These are phyloP conservation scores for Dendrocalamus latiflorus DNA, from an alignment of 202 grass and related monocot species.

Conservation along the genomic window DNA sequence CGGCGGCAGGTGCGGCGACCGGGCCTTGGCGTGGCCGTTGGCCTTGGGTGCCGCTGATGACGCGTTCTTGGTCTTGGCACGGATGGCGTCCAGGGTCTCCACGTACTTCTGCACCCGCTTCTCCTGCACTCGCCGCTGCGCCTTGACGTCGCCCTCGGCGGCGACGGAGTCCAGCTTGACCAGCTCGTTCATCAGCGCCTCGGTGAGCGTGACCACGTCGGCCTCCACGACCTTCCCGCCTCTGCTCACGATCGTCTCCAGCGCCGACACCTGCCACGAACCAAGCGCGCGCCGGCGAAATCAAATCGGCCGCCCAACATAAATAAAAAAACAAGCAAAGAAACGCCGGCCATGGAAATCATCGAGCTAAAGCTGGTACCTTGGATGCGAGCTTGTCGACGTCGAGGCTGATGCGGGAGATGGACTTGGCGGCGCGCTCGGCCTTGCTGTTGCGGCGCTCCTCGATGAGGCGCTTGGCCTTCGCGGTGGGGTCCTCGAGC, in stretches of 20 bases:
- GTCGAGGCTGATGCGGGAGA: conserved; percentile 47
- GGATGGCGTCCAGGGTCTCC: conserved; percentile 75
- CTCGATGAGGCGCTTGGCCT: conserved; percentile 79
- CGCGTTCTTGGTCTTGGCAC: conserved; percentile 48
- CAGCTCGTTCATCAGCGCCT: conserved; percentile 82
- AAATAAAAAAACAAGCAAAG: not conserved
- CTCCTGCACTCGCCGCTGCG: conserved; percentile 54
- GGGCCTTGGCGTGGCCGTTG: conserved; percentile 19
- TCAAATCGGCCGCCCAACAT: not conserved
- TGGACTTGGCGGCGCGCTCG: conserved; percentile 53
- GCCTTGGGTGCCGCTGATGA: not conserved
- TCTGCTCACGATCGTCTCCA: conserved; percentile 63
- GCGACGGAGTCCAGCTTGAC: conserved; percentile 69
- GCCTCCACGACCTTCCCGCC: conserved; percentile 71
- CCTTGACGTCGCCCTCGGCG: conserved; percentile 73
- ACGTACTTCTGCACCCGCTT: conserved; percentile 86
- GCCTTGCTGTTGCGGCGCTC: conserved; percentile 51
- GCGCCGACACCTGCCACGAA: conserved; percentile 57
- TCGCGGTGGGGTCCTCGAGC: conserved; percentile 68
- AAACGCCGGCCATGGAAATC: not conserved
- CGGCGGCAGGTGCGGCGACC: conserved; percentile 32
- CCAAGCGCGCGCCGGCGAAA: not conserved
- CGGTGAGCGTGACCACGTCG: conserved; percentile 55
- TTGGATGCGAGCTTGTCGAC: conserved; percentile 76
- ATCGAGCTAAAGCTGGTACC: conserved; percentile 22